A percentile compares a stretch with the other conserved stretches of the same genome.
Conservation (phyloP, 768 basidiomycete genomes). For the Kwoniella sp. region DNA sequence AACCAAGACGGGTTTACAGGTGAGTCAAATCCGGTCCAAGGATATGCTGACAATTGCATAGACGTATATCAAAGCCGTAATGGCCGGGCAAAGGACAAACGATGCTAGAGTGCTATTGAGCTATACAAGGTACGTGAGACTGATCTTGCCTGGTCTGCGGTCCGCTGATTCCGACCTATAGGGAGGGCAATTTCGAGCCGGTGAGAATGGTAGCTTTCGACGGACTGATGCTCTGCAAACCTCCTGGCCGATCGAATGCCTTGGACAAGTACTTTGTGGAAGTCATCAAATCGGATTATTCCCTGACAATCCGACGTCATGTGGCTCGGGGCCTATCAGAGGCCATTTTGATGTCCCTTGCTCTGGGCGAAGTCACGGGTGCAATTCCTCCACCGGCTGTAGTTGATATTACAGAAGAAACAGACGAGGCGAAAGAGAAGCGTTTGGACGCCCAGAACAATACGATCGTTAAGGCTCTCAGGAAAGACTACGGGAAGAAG, state of each 20-base stretch:
- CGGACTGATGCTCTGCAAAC: constrained; percentile 75
- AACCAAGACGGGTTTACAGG: constrained; percentile 86
- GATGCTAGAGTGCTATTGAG: constrained; percentile 68
- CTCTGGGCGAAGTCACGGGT: constrained; percentile 77
- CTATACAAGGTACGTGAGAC: constrained; percentile 72
- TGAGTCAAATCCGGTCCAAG: constrained; percentile 55
- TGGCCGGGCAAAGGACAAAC: constrained; percentile 36
- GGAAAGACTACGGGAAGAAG: constrained; percentile 85
- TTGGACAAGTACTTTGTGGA: constrained; percentile 83
- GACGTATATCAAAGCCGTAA: constrained; percentile 29
- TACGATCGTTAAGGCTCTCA: constrained; percentile 77
- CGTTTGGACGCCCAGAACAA: constrained; percentile 69
- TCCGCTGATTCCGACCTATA: constrained; percentile 48
- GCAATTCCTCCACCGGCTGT: constrained; percentile 32
- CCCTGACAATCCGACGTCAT: constrained; percentile 77
- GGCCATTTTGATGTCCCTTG: constrained; percentile 78
- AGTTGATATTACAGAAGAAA: constrained; percentile 64
- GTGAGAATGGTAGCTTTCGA: constrained; percentile 94
- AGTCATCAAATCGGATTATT: constrained; percentile 82
- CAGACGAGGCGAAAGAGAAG: constrained; percentile 58
- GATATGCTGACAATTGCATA: constrained; percentile 12
- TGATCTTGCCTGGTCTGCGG: background rate
- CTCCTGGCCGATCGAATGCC: constrained; percentile 77
- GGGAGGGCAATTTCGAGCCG: constrained; percentile 90
- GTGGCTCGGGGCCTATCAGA: constrained; percentile 83